These are phyloP conservation scores for Wickerhamomyces ciferrii DNA, from an alignment of 805 yeast species.

Conservation along the genomic window DNA sequence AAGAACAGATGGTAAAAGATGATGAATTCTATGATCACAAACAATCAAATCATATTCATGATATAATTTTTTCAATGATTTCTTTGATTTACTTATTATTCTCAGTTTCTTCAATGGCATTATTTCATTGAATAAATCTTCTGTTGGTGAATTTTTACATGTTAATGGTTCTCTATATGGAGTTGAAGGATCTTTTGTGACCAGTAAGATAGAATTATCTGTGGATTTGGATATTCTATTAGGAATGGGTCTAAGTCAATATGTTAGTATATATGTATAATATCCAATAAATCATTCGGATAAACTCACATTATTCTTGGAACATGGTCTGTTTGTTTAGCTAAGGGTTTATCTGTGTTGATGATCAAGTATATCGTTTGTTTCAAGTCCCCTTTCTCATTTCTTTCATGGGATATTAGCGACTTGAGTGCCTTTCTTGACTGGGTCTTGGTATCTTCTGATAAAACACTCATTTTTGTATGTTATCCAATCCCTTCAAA, in stretches of 20 bases:
- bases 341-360: constrained; percentile 40
- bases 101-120: constrained; percentile 54
- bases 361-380: constrained; percentile 29
- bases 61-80: constrained; percentile 41
- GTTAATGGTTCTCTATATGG: constrained; percentile 46
- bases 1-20: constrained; percentile 50
- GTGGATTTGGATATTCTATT: constrained; percentile 44
- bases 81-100: constrained; percentile 36
- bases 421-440: constrained; percentile 19
- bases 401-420: constrained; percentile 23
- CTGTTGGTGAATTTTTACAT: constrained; percentile 46
- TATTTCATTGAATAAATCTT: constrained; percentile 57
- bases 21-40: constrained; percentile 65
- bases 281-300: neutral
- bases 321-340: constrained; percentile 39
- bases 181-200: constrained; percentile 71
- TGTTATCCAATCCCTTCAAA: too few species aligned
- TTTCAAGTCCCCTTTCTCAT: neutral
- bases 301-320: constrained; percentile 43
- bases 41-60: constrained; percentile 63
- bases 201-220: constrained; percentile 47
- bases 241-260: constrained; percentile 38
- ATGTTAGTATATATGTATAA: neutral
- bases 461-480: neutral
- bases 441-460: constrained; percentile 5